Percentiles rank a stretch among this genome's conserved stretches.
Evolutionary conservation across 2,329 filamentous ascomycete species (phyloP).

Genomic region (Nothopassalora personata): DNA sequence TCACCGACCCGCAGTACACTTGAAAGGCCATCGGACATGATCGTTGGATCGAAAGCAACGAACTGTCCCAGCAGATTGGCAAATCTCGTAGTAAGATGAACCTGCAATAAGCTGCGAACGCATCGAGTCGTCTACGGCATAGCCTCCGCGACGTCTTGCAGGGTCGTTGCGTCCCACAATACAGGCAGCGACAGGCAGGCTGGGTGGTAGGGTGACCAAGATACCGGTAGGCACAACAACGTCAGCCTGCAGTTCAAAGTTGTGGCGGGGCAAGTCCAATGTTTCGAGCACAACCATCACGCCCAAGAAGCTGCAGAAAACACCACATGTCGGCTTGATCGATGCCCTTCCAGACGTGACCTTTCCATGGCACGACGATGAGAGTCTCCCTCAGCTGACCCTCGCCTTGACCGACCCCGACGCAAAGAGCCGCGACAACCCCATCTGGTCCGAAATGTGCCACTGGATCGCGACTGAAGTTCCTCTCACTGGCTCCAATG

Average conservation of each 20-base stretch:
- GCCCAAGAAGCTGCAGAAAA: slow-evolving; percentile 38
- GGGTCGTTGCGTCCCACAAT: background rate
- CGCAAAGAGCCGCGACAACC: slow-evolving; percentile 50
- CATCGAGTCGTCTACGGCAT: no score
- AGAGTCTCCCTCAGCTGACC: slow-evolving; percentile 36
- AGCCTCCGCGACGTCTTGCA: no score
- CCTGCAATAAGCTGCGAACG: no score
- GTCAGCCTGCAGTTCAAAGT: slow-evolving; percentile 25
- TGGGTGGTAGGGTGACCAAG: background rate
- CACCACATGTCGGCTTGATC: slow-evolving; percentile 35
- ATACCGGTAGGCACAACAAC: slow-evolving; percentile 5
- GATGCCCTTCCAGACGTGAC: slow-evolving; percentile 12
- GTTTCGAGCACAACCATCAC: slow-evolving; percentile 35
- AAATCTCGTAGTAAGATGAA: no score
- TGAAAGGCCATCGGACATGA: no score
- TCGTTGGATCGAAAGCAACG: no score
- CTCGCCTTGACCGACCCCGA: slow-evolving; percentile 54
- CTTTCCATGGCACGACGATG: background rate
- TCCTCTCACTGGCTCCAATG: slow-evolving; percentile 19
- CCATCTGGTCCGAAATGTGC: slow-evolving; percentile 54
- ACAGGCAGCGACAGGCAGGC: background rate
- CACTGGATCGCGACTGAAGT: slow-evolving; percentile 49
- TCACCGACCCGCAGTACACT: no score
- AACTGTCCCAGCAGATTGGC: no score
- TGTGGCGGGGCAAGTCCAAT: slow-evolving; percentile 3